Evolutionary conservation across 257 asterid species (phyloP), one percentile per base, ranked within the genome.

Genomic region (Solanum tacnaense): DNA sequence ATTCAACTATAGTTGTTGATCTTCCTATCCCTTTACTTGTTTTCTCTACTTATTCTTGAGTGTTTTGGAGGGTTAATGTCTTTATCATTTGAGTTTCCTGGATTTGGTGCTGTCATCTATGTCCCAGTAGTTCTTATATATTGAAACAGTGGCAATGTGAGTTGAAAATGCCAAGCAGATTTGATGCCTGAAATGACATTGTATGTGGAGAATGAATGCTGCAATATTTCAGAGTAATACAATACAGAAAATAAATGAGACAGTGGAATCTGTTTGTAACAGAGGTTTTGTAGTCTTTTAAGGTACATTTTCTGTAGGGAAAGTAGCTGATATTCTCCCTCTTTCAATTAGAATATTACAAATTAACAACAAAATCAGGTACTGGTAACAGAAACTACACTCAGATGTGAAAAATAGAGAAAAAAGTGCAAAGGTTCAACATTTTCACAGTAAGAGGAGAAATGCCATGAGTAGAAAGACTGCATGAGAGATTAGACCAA

Each of bases 401-500:
- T 60, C 79, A 4, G 60, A 84, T 76, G 58, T 76, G 84, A n/a
- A 84, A 65, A 46, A 35, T 34, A 13, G 29, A 8, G 13, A 11
- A 68, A 68, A 31, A 31, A 36, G 83, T 70, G 78, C 29, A 18
- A 86, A 71, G 25, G 65, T 86, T 86, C 83, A 86, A 71, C 70
- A 65, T 71, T 68, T 44, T 89, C 88, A 91, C 88, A 88, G 85
- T n/a, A 94, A 85, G 89, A 92, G 20, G 86, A 89, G 46, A 83
- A 92, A 27, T 25, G 92, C 87, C 23, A 89, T 5, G 11, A 94
- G 27, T 11, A 90, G 74, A 79, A 87, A 16, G 72, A 90, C 87
- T 18, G 89, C 9, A 38, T 87, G 49, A 83, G 81, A 85, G 25
- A 89, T 25, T 5, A 89, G 86, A 46, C 91, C 86, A 74, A 91